Evolutionary conservation across 148 eudicot species (phyloP).

Genomic region (Simmondsia chinensis): DNA sequence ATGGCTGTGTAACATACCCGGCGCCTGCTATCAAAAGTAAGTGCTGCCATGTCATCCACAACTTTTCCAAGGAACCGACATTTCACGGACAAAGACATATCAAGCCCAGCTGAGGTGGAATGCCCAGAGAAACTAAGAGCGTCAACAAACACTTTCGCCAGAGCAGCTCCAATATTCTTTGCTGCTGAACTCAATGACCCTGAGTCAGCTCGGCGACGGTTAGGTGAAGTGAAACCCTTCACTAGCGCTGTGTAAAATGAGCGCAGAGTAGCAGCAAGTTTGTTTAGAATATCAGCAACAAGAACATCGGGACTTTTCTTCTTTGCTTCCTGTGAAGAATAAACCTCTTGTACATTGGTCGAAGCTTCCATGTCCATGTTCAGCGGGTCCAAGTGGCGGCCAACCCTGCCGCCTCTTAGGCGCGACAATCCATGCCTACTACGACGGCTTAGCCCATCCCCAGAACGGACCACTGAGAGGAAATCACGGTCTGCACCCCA

Average conservation of each 20-base stretch:
- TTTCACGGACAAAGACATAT: constrained; percentile 54
- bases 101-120: constrained; percentile 37
- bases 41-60: constrained; percentile 82
- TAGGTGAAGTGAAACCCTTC: constrained; percentile 78
- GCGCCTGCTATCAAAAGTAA: constrained; percentile 76
- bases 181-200: constrained; percentile 67
- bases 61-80: constrained; percentile 95
- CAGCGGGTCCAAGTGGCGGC: constrained; percentile 73
- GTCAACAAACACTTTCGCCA: constrained; percentile 74
- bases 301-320: constrained; percentile 83
- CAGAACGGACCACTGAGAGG: constrained; percentile 65
- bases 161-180: constrained; percentile 76
- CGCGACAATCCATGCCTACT: constrained; percentile 83
- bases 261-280: constrained; percentile 70
- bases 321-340: constrained; percentile 42
- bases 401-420: constrained; percentile 75
- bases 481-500: constrained; percentile 85
- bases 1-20: constrained; percentile 65
- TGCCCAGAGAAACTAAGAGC: constrained; percentile 76
- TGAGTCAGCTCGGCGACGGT: constrained; percentile 86
- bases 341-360: constrained; percentile 35
- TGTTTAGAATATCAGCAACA: constrained; percentile 56
- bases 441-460: constrained; percentile 86
- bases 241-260: constrained; percentile 76
- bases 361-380: constrained; percentile 64